Evolutionary conservation across 2,329 filamentous ascomycete genomes (phyloP).

Genomic region (Aureobasidium sp.): DNA sequence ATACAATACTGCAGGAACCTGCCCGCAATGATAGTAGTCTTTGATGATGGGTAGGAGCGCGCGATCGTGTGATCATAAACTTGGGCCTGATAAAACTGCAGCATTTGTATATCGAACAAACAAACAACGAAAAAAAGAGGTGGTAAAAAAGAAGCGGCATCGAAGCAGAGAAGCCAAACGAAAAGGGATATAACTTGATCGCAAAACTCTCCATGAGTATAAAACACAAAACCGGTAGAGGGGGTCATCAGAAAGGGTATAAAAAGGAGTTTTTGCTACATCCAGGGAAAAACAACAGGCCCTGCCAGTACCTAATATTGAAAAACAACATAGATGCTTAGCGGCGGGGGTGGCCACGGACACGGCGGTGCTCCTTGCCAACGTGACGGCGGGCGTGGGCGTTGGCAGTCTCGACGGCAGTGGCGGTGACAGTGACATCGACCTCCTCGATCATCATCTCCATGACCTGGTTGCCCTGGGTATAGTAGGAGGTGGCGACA

Average conservation of each 20-base stretch:
- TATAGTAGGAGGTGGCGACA: slow-evolving; percentile 36
- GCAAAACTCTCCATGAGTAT: neutral
- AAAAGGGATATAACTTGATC: neutral
- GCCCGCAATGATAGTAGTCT: slow-evolving; percentile 7
- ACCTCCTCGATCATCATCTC: slow-evolving; percentile 40
- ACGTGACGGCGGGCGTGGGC: slow-evolving; percentile 24
- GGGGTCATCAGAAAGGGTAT: slow-evolving; percentile 10
- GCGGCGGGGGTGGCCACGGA: slow-evolving; percentile 26
- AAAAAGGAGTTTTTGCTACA: slow-evolving; percentile 4
- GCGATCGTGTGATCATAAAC: slow-evolving; percentile 13
- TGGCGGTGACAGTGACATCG: slow-evolving; percentile 35
- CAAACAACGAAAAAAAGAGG: neutral
- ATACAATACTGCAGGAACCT: slow-evolving; percentile 13
- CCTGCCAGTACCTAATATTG: slow-evolving; percentile 1
- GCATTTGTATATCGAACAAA: slow-evolving; percentile 10
- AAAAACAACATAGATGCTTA: neutral
- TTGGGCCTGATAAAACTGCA: neutral
- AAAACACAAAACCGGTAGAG: neutral
- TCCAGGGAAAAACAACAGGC: neutral
- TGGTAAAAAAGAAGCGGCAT: neutral
- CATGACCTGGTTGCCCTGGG: slow-evolving; percentile 37
- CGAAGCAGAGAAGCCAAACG: neutral
- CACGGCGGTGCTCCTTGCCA: slow-evolving; percentile 23
- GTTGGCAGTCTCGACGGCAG: slow-evolving; percentile 20
- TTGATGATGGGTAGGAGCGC: neutral